Conservation (phyloP, 2,329 filamentous ascomycete species). For the Aspergillus arachidicola region DNA sequence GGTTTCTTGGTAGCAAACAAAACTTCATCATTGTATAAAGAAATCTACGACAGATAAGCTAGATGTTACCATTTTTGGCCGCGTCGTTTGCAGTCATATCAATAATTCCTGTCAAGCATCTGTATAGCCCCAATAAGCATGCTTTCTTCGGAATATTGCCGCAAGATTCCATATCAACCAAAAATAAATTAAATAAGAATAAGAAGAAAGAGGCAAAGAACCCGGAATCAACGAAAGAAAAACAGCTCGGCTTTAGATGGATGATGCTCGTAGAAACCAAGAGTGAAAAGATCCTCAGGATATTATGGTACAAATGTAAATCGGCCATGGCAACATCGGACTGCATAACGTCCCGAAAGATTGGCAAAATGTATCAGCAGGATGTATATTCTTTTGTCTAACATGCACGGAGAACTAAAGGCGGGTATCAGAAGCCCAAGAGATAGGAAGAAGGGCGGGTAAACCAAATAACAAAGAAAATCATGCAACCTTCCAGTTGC, state of each 20-base stretch:
- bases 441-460: neutral
- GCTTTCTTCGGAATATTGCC: neutral
- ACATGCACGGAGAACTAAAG: slow-evolving; percentile 5
- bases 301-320: neutral
- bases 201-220: neutral
- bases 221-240: neutral
- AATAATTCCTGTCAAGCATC: neutral
- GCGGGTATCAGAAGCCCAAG: slow-evolving; percentile 12
- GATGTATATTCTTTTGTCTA: slow-evolving; percentile 10
- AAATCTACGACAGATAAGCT: neutral
- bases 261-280: neutral
- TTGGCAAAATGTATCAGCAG: neutral
- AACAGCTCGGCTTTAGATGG: neutral
- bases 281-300: no score
- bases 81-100: neutral
- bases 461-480: slow-evolving; percentile 22
- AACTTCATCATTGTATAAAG: neutral
- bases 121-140: neutral
- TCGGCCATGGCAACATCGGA: neutral
- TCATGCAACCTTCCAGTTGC: neutral
- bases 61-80: neutral
- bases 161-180: neutral
- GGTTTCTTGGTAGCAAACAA: neutral
- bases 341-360: neutral
- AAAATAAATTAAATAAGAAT: no score